phyloP scores from a whole-genome alignment of 2,329 filamentous ascomycete species.

The Pseudocercospora cruenta region DNA sequence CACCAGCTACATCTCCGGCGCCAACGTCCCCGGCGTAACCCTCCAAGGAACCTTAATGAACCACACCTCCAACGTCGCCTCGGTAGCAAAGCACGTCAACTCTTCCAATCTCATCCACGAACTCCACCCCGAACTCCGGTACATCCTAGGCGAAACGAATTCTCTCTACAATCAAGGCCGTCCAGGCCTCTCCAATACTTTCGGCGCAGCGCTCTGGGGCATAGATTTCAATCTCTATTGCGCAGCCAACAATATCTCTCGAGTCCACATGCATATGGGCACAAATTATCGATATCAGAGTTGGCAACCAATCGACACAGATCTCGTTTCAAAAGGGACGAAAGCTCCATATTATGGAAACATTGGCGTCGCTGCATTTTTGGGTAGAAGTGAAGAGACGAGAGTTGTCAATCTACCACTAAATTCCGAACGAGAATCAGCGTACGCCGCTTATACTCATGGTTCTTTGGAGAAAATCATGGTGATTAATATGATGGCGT shows the following conservation, averaged over 20 bases:
- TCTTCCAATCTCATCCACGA: conserved; percentile 51
- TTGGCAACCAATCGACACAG: conserved; percentile 63
- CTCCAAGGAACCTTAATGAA: conserved; percentile 67
- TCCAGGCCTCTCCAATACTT: conserved; percentile 65
- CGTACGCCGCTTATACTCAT: conserved; percentile 60
- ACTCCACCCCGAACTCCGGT: conserved; percentile 47
- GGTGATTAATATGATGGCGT: conserved; percentile 61
- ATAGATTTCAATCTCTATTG: conserved; percentile 65
- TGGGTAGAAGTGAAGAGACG: conserved; percentile 48
- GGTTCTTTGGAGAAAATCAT: conserved; percentile 51
- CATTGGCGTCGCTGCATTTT: conserved; percentile 60
- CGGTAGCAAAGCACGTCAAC: conserved; percentile 54
- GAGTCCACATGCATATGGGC: conserved; percentile 67
- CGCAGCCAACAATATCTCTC: conserved; percentile 59
- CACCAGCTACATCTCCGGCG: conserved; percentile 64
- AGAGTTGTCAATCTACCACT: conserved; percentile 54
- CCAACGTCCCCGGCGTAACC: conserved; percentile 62
- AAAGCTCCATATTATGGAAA: conserved; percentile 68
- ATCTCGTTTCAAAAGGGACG: conserved; percentile 56
- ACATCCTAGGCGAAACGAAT: conserved; percentile 65
- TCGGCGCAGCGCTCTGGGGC: conserved; percentile 68
- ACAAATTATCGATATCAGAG: conserved; percentile 64
- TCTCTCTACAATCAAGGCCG: conserved; percentile 65
- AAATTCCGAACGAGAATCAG: conserved; percentile 46
- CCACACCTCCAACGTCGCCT: conserved; percentile 57